Conservation (phyloP, 805 yeast species). For the Lachancea sp. region DNA sequence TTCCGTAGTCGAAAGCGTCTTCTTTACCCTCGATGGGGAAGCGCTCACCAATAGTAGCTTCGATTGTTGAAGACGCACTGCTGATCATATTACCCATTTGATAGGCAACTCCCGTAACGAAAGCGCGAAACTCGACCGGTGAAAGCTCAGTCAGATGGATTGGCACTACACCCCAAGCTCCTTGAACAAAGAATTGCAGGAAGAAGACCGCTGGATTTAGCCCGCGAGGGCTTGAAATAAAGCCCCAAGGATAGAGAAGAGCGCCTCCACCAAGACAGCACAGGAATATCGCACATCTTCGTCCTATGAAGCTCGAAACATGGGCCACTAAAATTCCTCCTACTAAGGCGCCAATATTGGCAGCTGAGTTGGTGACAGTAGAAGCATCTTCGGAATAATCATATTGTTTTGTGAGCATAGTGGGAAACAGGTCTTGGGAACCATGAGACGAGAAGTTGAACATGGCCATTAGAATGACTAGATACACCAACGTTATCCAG, state of each 20-base stretch:
- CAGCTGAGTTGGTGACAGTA: slow-evolving; percentile 57
- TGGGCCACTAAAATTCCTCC: slow-evolving; percentile 62
- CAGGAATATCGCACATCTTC: slow-evolving; percentile 54
- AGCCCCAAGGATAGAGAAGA: slow-evolving; percentile 59
- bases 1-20: slow-evolving; percentile 44
- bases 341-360: slow-evolving; percentile 61
- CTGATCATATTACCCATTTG: slow-evolving; percentile 65
- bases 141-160: slow-evolving; percentile 55
- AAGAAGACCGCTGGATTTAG: slow-evolving; percentile 56
- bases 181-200: slow-evolving; percentile 59
- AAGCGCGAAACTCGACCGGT: slow-evolving; percentile 56
- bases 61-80: slow-evolving; percentile 64
- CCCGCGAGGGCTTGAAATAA: slow-evolving; percentile 38
- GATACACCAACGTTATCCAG: slow-evolving; percentile 54
- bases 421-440: slow-evolving; percentile 68
- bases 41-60: slow-evolving; percentile 52
- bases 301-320: slow-evolving; percentile 59
- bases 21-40: slow-evolving; percentile 39
- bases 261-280: slow-evolving; percentile 55
- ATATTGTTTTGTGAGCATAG: slow-evolving; percentile 50
- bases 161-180: slow-evolving; percentile 65
- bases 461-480: slow-evolving; percentile 55
- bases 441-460: slow-evolving; percentile 71
- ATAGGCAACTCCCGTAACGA: slow-evolving; percentile 57
- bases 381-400: slow-evolving; percentile 39